phyloP scores from a whole-genome alignment of 2,329 filamentous ascomycete species.

The Talaromyces sp. region DNA sequence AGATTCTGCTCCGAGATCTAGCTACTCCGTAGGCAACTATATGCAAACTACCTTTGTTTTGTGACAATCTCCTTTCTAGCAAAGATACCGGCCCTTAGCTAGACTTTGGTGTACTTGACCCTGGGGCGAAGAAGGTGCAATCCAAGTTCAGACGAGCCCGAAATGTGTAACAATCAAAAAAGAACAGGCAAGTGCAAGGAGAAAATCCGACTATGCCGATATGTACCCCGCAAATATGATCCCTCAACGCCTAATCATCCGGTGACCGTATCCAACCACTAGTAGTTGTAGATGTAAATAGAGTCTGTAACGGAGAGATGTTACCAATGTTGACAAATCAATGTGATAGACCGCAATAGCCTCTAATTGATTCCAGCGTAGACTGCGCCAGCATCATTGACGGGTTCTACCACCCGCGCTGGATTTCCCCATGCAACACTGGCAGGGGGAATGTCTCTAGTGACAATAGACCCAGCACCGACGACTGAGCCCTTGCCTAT shows the following conservation, averaged over 20 bases:
- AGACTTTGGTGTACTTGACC: not conserved
- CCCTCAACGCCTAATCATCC: not conserved
- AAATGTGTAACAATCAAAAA: not conserved
- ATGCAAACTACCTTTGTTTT: slow-evolving; percentile 1
- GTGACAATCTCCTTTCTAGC: too few relatives aligned
- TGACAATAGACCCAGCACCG: slow-evolving; percentile 30
- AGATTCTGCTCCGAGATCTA: not conserved
- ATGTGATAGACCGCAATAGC: not conserved
- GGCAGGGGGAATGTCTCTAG: slow-evolving; percentile 23
- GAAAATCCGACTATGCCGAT: not conserved
- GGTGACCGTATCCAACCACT: slow-evolving; percentile 7
- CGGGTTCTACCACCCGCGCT: slow-evolving; percentile 20
- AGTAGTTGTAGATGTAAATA: not conserved
- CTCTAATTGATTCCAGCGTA: not conserved
- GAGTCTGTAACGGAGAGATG: not conserved
- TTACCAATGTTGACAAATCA: not conserved
- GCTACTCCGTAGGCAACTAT: not conserved
- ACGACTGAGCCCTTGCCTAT: slow-evolving; percentile 35
- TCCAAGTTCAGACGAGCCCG: slow-evolving; percentile 2
- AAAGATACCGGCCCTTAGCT: not conserved
- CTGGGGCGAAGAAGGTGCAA: not conserved
- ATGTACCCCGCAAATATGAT: not conserved
- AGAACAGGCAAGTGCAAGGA: not conserved
- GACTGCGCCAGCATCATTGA: not conserved
- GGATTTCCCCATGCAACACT: slow-evolving; percentile 37